A percentile compares a stretch with the other conserved stretches of the same genome.
These are phyloP conservation scores for Graphilbum sp. DNA, from an alignment of 2,329 filamentous ascomycete species.

Conservation along the genomic window DNA sequence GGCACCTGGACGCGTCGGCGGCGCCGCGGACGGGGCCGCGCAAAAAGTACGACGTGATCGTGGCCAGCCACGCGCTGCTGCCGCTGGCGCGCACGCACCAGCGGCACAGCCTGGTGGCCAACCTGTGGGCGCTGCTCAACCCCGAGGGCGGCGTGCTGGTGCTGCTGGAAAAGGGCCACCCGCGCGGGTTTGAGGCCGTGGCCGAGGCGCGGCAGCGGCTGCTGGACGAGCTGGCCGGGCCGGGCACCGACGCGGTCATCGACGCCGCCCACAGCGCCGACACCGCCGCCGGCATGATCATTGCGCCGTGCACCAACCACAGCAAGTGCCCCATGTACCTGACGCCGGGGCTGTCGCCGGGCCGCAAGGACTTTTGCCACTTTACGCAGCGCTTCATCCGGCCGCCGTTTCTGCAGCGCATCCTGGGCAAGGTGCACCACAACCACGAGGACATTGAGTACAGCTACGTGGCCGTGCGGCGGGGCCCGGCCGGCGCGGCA, in stretches of 20 bases:
- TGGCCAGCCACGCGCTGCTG: constrained; percentile 74
- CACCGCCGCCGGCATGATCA: constrained; percentile 52
- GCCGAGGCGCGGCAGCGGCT: constrained; percentile 70
- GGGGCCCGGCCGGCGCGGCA: constrained; percentile 31
- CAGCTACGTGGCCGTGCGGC: constrained; percentile 74
- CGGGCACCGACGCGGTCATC: constrained; percentile 13
- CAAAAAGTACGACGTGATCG: constrained; percentile 78
- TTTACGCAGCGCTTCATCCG: constrained; percentile 82
- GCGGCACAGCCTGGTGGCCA: constrained; percentile 66
- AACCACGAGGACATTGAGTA: constrained; percentile 88
- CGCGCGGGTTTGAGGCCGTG: constrained; percentile 81
- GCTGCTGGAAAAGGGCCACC: constrained; percentile 78
- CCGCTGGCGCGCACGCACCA: constrained; percentile 58
- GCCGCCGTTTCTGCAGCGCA: constrained; percentile 62
- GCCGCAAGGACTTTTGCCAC: constrained; percentile 79
- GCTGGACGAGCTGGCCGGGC: constrained; percentile 39
- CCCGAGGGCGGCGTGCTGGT: constrained; percentile 76
- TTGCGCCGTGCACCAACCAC: constrained; percentile 80
- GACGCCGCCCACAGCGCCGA: no score
- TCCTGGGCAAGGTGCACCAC: constrained; percentile 50
- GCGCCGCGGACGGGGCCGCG: constrained; percentile 29
- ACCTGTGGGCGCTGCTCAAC: constrained; percentile 75
- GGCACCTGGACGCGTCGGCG: constrained; percentile 40
- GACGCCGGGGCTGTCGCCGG: constrained; percentile 48
- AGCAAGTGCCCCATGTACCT: constrained; percentile 76